Percentiles rank a stretch among this genome's conserved stretches.
Conservation (phyloP, 1,139 yeast species). For the Casaregolazyma lundiana region DNA sequence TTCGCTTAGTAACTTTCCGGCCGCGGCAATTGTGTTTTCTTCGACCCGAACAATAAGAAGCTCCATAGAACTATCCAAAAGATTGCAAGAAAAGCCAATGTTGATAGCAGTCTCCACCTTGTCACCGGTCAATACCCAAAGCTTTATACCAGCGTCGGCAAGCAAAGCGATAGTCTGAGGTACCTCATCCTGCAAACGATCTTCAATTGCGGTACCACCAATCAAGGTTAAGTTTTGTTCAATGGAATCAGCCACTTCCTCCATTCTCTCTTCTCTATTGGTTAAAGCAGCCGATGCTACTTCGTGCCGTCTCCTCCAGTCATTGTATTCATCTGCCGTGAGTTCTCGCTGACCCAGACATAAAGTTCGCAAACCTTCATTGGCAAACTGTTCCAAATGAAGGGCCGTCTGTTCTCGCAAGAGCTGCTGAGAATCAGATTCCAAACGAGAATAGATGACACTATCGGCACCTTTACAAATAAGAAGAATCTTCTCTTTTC, state of each 20-base stretch:
- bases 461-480: conserved; percentile 95
- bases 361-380: conserved; percentile 91
- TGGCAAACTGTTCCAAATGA: conserved; percentile 90
- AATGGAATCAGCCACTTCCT: conserved; percentile 70
- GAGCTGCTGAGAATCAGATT: conserved; percentile 48
- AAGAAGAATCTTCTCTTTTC: conserved; percentile 47
- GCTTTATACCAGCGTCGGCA: conserved; percentile 86
- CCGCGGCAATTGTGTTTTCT: conserved; percentile 40
- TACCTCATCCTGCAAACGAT: conserved; percentile 91
- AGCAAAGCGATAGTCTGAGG: conserved; percentile 86
- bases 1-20: conserved; percentile 53
- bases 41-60: conserved; percentile 61
- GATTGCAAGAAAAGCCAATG: conserved; percentile 93
- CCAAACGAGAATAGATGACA: conserved; percentile 72
- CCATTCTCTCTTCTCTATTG: conserved; percentile 74
- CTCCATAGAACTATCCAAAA: conserved; percentile 83
- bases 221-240: conserved; percentile 67
- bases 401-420: conserved; percentile 65
- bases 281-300: conserved; percentile 69
- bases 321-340: conserved; percentile 52
- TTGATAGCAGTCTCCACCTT: conserved; percentile 97
- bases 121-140: conserved; percentile 98
- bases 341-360: conserved; percentile 85
- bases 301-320: conserved; percentile 68
- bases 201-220: conserved; percentile 98